A percentile compares a stretch with the other conserved stretches of the same genome.
phyloP scores from a whole-genome alignment of 2,329 filamentous ascomycete species.

The Arthrobotrys sinensis region DNA sequence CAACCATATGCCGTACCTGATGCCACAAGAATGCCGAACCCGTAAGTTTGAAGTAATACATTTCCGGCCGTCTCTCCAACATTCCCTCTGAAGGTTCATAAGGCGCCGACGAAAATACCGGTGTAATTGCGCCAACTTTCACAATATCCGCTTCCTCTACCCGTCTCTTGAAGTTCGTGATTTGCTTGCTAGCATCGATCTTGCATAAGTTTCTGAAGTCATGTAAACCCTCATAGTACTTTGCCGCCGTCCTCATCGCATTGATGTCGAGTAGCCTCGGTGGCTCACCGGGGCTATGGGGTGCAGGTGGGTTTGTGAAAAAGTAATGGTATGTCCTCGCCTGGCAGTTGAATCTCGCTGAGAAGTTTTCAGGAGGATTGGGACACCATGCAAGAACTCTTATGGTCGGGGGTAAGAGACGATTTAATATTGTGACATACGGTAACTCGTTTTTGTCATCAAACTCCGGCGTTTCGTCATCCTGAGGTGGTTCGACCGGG shows the following conservation, averaged over 20 bases:
- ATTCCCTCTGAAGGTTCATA: not conserved
- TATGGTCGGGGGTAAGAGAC: conserved; percentile 89
- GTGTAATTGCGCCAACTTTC: conserved; percentile 75
- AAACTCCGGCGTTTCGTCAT: conserved; percentile 68
- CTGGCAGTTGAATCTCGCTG: conserved; percentile 91
- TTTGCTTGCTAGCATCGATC: conserved; percentile 89
- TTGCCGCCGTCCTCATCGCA: conserved; percentile 86
- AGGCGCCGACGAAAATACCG: conserved; percentile 69
- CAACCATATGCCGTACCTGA: conserved; percentile 95
- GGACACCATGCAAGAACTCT: conserved; percentile 94
- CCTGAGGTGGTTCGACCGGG: conserved; percentile 8
- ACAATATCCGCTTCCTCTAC: conserved; percentile 87
- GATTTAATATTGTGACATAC: conserved; percentile 87
- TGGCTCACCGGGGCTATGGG: conserved; percentile 65
- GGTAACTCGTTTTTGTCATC: conserved; percentile 84
- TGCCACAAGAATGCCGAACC: conserved; percentile 98
- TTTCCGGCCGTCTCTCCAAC: conserved; percentile 67
- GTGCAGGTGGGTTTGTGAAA: conserved; percentile 83
- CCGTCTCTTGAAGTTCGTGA: conserved; percentile 83
- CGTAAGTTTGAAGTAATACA: conserved; percentile 90
- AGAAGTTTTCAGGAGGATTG: conserved; percentile 82
- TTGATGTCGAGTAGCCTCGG: conserved; percentile 88
- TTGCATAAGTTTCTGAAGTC: conserved; percentile 99
- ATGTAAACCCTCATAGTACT: conserved; percentile 83
- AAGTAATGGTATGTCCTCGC: conserved; percentile 96